Percentiles rank a stretch among this genome's conserved stretches.
Conservation (phyloP, 2,329 filamentous ascomycete species). For the Botrytis fabae region DNA sequence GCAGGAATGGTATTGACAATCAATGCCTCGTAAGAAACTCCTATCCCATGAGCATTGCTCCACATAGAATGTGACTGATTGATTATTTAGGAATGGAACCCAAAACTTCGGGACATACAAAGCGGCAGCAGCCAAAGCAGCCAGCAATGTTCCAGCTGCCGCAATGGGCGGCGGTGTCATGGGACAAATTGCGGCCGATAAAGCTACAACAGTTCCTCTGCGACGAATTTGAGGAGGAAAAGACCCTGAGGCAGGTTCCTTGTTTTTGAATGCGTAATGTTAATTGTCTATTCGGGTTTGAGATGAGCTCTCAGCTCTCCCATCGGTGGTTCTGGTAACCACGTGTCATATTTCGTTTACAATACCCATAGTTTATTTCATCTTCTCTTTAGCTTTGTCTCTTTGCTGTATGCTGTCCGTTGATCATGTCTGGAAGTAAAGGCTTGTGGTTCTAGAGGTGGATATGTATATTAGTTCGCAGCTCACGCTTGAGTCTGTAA, state of each 20-base stretch:
- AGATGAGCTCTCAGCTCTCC: not conserved
- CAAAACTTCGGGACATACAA: conserved; percentile 15
- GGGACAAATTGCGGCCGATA: not conserved
- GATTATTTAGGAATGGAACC: conserved; percentile 1
- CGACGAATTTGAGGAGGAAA: not conserved
- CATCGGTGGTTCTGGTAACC: not conserved
- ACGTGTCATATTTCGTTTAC: not conserved
- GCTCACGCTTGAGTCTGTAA: not conserved
- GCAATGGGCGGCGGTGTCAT: conserved; percentile 1
- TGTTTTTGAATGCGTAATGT: not conserved
- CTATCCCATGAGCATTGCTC: too few relatives aligned
- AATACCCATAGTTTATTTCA: not conserved
- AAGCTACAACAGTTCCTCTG: conserved; percentile 12
- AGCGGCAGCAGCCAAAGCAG: conserved; percentile 8
- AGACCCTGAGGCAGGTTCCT: not conserved
- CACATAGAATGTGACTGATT: not conserved
- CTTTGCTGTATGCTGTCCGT: not conserved
- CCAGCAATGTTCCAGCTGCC: conserved; percentile 1
- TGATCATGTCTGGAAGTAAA: not conserved
- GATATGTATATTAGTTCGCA: not conserved
- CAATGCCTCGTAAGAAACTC: conserved; percentile 36
- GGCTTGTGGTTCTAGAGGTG: too few relatives aligned
- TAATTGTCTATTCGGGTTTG: not conserved
- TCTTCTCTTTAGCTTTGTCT: not conserved
- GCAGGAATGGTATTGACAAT: conserved; percentile 46